Base-by-base conservation (phyloP, 2,329 filamentous ascomycete genomes). In the Volutella citrinella region DNA sequence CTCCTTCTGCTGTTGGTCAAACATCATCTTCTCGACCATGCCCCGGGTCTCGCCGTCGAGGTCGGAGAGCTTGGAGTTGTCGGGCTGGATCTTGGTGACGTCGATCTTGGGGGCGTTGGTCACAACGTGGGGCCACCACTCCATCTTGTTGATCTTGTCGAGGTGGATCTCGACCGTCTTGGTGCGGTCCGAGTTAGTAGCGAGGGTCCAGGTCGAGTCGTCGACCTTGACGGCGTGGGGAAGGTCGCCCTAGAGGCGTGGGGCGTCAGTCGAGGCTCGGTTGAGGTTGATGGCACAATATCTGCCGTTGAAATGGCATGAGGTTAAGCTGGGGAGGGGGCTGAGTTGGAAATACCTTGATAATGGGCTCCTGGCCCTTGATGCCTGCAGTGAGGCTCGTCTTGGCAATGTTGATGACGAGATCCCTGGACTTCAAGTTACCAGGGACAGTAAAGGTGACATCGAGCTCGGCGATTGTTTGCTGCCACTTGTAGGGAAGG, bases 11-110 rank as follows among this genome's bases (percentile, higher is more conserved):
- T 86, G 76, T 74, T 98, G 93, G 69, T 98, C 93, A 56, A 78
- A 98, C 93, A 98, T 98, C 93, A 98, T 98, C 79, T 98, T 98
- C 80, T 98, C 93, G 27, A 98, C 93, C 91, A 98, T 97, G 39
- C 82, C 78, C 46, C 93, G 78, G 34, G 93, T 98, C 73, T 95
- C 86, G 42, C 93, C 93, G 58, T 97, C 91, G 49, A 98, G 71
- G 62, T 98, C 93, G 37, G 85, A 82, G 55, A 98, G 73, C 63
- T 89, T 95, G 59, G 84, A 22, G 60, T 84, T 90, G 67, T 97
- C 93, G 15, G 93, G 93, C 59, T 82, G 79, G 65, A 98, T 97
- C 72, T 95, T 96, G 53, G 83, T 82, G 21, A 94, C 88, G 67
- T 98, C 93, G 64, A 98, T 95, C 66, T 84, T 86, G 45, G 93